A percentile compares a stretch with the other conserved stretches of the same genome.
Conservation (phyloP, 2,329 filamentous ascomycete species). For the Lachnellula occidentalis region DNA sequence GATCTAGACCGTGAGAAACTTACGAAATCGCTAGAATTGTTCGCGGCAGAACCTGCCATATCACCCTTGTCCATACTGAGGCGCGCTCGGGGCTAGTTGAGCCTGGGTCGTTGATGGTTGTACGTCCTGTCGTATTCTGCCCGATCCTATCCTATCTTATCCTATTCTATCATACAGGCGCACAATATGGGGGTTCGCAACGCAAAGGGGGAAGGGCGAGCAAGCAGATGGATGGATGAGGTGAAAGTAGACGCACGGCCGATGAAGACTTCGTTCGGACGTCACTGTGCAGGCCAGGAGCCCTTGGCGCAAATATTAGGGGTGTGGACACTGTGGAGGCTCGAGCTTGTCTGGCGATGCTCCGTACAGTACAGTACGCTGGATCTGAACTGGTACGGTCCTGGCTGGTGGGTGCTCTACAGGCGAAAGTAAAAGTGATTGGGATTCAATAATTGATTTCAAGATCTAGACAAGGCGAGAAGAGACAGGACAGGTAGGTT, state of each 20-base stretch:
- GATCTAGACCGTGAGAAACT: constrained; percentile 37
- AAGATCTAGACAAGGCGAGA: constrained; percentile 14
- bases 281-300: background rate
- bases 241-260: background rate
- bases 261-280: background rate
- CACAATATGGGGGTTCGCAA: too few species aligned
- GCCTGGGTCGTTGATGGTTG: background rate
- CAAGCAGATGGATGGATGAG: too few species aligned
- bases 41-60: constrained; percentile 40
- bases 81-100: background rate
- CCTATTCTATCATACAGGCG: too few species aligned
- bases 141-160: too few species aligned
- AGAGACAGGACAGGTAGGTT: background rate
- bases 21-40: constrained; percentile 95
- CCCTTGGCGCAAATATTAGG: background rate
- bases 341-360: background rate
- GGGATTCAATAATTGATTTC: background rate
- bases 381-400: background rate
- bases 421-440: background rate
- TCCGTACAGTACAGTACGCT: too few species aligned
- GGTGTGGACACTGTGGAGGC: background rate
- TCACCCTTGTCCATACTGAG: constrained; percentile 31
- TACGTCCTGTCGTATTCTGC: background rate
- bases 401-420: background rate
- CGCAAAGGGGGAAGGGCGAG: too few species aligned